A percentile compares a stretch with the other conserved stretches of the same genome.
Conservation (phyloP, 306 rosid genomes). For the Echinosophora koreensis region DNA sequence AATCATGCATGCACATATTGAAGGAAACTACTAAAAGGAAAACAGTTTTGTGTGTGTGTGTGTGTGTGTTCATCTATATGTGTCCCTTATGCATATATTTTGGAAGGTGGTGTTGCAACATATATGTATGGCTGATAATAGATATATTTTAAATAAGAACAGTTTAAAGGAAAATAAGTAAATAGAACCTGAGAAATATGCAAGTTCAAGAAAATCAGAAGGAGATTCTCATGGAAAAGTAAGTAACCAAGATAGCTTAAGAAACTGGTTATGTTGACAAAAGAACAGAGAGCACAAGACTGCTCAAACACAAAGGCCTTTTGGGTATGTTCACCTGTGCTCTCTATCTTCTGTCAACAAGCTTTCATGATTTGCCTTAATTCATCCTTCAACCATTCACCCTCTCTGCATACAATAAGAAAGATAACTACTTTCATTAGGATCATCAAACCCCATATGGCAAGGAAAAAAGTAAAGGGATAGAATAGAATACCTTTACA, state of each 20-base stretch:
- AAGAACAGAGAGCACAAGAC: constrained; percentile 66
- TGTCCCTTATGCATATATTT: no score
- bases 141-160: background rate
- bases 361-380: background rate
- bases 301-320: constrained; percentile 53
- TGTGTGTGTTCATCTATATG: background rate
- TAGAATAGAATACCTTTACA: constrained; percentile 27
- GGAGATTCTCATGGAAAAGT: background rate
- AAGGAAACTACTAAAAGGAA: background rate
- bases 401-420: background rate
- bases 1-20: constrained; percentile 7
- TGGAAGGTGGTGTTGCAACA: background rate
- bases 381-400: background rate
- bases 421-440: background rate
- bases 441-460: background rate
- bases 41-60: background rate
- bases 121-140: background rate
- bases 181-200: constrained; percentile 9
- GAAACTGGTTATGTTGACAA: constrained; percentile 45
- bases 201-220: background rate
- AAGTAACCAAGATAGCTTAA: no score
- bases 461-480: background rate
- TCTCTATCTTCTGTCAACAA: constrained; percentile 73
- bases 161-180: background rate
- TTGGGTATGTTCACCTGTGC: constrained; percentile 61